A percentile compares a stretch with the other conserved stretches of the same genome.
Evolutionary conservation across 306 rosid genomes (phyloP).

Genomic region (Sophora flavescens): DNA sequence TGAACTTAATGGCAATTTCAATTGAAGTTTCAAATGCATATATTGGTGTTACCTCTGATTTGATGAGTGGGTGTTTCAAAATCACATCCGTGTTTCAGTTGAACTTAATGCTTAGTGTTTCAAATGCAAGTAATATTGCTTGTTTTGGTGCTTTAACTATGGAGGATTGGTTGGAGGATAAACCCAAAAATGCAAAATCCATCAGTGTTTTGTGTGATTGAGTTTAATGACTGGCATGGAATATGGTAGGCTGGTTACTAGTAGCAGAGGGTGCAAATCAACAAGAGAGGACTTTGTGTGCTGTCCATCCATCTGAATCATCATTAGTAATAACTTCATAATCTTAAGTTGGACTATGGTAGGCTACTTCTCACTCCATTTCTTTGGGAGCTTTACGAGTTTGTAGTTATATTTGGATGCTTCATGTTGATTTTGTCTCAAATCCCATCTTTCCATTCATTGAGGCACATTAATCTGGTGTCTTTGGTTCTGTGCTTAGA

Average conservation of each 20-base stretch:
- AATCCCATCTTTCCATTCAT: constrained; percentile 81
- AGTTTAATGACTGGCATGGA: constrained; percentile 4
- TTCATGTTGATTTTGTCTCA: constrained; percentile 79
- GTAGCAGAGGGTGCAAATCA: background rate
- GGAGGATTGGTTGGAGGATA: background rate
- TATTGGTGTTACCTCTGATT: background rate
- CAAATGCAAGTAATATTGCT: constrained; percentile 12
- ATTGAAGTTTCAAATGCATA: background rate
- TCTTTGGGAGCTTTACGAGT: constrained; percentile 74
- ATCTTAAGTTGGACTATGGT: no score
- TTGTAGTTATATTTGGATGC: constrained; percentile 76
- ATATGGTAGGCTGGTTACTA: background rate
- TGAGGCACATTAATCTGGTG: constrained; percentile 76
- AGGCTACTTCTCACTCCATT: no score
- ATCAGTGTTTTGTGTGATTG: background rate
- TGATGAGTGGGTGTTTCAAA: background rate
- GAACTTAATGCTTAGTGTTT: no score
- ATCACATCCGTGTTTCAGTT: no score
- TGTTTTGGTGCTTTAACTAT: background rate
- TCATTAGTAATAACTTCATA: no score
- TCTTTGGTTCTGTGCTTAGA: constrained; percentile 63
- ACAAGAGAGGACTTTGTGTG: constrained; percentile 7
- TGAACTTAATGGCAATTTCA: no score
- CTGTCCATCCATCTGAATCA: background rate
- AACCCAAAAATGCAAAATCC: constrained; percentile 1